A percentile compares a stretch with the other conserved stretches of the same genome.
Evolutionary conservation across 192 early-diverging fungal genomes (phyloP).

Genomic region (Podila epigama): DNA sequence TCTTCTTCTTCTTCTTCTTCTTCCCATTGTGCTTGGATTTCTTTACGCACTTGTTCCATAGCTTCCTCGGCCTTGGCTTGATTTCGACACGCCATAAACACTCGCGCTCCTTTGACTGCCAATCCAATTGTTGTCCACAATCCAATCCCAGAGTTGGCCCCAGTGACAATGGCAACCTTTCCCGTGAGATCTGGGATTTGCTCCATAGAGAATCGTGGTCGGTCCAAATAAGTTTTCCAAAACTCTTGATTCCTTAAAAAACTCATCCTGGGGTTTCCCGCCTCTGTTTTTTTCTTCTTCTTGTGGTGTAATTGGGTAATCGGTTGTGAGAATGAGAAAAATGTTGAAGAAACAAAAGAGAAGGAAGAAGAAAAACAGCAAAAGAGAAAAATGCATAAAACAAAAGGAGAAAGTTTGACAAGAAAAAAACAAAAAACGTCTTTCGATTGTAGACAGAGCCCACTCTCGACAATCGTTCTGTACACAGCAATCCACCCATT

Average conservation of each 20-base stretch:
- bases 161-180: slow-evolving; percentile 54
- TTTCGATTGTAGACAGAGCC: no score
- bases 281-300: background rate
- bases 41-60: background rate
- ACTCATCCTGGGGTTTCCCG: background rate
- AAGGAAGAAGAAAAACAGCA: background rate
- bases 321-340: background rate
- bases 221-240: background rate
- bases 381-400: background rate
- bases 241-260: background rate
- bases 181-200: slow-evolving; percentile 36
- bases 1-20: slow-evolving; percentile 8
- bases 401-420: background rate
- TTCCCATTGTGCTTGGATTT: background rate
- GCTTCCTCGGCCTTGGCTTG: background rate
- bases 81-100: slow-evolving; percentile 10
- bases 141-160: slow-evolving; percentile 47
- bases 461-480: no score
- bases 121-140: slow-evolving; percentile 14
- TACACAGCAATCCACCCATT: no score
- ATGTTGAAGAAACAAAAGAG: background rate
- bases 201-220: background rate
- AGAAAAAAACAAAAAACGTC: background rate
- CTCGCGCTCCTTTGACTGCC: slow-evolving; percentile 15
- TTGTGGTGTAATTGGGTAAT: background rate